Percentiles rank a stretch among this genome's conserved stretches.
Conservation (phyloP, 1,284 basidiomycete species). For the Takashimella koratensis region DNA sequence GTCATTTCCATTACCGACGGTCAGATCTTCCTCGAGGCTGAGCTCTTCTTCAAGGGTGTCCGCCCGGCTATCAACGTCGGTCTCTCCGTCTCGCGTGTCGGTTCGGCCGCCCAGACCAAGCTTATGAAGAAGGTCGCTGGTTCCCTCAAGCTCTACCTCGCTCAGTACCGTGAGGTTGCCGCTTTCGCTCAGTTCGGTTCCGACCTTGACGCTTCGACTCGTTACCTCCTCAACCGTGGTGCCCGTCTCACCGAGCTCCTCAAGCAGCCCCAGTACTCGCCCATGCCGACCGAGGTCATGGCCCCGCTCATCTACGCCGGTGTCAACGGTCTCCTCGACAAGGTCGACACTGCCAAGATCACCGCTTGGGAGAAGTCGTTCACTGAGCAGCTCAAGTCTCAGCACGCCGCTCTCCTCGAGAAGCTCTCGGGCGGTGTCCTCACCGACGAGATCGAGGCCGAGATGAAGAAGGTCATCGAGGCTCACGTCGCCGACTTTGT, state of each 20-base stretch:
- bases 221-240: conserved; percentile 95
- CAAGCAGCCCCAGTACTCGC: conserved; percentile 97
- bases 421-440: conserved; percentile 80
- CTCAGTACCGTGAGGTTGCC: conserved; percentile 99
- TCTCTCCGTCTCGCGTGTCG: conserved; percentile 99
- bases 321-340: conserved; percentile 96
- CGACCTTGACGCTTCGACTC: conserved; percentile 97
- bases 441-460: conserved; percentile 81
- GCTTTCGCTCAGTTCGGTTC: conserved; percentile 97
- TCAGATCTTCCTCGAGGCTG: conserved; percentile 99
- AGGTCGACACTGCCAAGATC: conserved; percentile 91
- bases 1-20: conserved; percentile 98
- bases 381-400: conserved; percentile 63
- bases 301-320: conserved; percentile 98
- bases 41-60: conserved; percentile 99
- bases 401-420: conserved; percentile 67
- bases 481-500: conserved; percentile 79
- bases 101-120: conserved; percentile 98
- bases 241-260: conserved; percentile 96
- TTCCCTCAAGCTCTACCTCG: conserved; percentile 98
- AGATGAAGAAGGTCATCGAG: conserved; percentile 88
- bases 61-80: conserved; percentile 99
- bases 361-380: conserved; percentile 78
- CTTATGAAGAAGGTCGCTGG: conserved; percentile 99
- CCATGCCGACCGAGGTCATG: conserved; percentile 81